phyloP scores from a whole-genome alignment of 352 stramenopile species.

The Phytophthora citricola region DNA sequence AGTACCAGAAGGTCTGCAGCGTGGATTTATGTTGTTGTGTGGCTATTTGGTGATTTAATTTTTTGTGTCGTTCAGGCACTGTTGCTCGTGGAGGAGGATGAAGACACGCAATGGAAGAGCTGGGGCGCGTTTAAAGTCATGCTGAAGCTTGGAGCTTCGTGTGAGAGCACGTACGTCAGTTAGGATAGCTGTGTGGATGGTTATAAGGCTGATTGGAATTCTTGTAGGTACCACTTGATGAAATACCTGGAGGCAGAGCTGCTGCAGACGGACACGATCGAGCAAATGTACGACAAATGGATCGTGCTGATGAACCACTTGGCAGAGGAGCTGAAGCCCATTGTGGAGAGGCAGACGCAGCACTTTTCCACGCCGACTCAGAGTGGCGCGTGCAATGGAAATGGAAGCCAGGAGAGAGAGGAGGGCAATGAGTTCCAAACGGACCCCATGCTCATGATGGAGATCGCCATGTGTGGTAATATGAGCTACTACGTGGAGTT shows the following conservation, averaged over 20 bases:
- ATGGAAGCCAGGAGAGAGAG: conserved; percentile 12
- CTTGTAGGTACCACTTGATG: conserved; percentile 66
- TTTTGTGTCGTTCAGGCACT: conserved; percentile 39
- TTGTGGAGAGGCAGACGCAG: conserved; percentile 41
- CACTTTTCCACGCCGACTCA: conserved; percentile 38
- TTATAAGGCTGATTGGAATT: conserved; percentile 11
- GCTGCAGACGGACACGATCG: conserved; percentile 62
- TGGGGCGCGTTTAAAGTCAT: conserved; percentile 64
- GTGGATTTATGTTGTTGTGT: not conserved
- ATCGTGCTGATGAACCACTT: conserved; percentile 68
- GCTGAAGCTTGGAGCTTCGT: conserved; percentile 64
- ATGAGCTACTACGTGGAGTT: conserved; percentile 80
- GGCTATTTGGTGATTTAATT: not conserved
- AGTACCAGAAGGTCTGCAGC: conserved; percentile 58
- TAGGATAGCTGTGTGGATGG: not conserved
- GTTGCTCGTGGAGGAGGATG: conserved; percentile 47
- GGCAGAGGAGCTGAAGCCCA: conserved; percentile 58
- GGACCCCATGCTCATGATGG: conserved; percentile 41
- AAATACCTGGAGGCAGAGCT: conserved; percentile 68
- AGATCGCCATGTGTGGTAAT: conserved; percentile 56
- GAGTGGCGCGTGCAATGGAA: conserved; percentile 9
- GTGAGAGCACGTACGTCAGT: conserved; percentile 64
- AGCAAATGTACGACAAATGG: conserved; percentile 68
- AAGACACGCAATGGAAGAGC: conserved; percentile 51
- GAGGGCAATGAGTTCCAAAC: conserved; percentile 16